Evolutionary conservation across 352 stramenopile genomes (phyloP).

Genomic region (Chloridella minuta): DNA sequence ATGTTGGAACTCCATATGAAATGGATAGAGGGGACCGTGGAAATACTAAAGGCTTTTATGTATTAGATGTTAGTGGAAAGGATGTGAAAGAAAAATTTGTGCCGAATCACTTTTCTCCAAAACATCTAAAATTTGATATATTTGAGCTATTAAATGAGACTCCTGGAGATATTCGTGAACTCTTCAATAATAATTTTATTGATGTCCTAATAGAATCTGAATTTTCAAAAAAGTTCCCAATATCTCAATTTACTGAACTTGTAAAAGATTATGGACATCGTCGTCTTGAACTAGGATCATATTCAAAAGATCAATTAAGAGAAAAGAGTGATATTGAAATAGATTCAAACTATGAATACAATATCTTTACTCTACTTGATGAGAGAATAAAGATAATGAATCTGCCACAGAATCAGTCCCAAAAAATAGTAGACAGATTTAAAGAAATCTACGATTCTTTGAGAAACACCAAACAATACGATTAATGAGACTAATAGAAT

Average conservation of each 20-base stretch:
- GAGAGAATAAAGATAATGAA: background rate
- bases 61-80: no score
- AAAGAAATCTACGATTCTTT: no score
- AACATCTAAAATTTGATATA: background rate
- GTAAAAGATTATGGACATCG: no score
- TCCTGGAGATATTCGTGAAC: background rate
- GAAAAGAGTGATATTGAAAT: no score
- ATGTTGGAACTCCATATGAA: background rate
- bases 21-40: background rate
- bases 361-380: background rate
- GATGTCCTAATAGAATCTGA: no score
- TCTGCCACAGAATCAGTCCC: background rate
- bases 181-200: background rate
- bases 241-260: no score
- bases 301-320: no score
- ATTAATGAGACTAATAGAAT: background rate
- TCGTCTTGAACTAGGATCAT: no score
- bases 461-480: no score
- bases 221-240: no score
- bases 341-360: background rate
- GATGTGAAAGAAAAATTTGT: background rate
- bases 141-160: background rate
- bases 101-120: background rate
- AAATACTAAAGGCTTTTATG: background rate
- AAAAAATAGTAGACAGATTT: background rate